A percentile compares a stretch with the other conserved stretches of the same genome.
phyloP scores from a whole-genome alignment of 345 rosid genomes.

The Linum trigynum region DNA sequence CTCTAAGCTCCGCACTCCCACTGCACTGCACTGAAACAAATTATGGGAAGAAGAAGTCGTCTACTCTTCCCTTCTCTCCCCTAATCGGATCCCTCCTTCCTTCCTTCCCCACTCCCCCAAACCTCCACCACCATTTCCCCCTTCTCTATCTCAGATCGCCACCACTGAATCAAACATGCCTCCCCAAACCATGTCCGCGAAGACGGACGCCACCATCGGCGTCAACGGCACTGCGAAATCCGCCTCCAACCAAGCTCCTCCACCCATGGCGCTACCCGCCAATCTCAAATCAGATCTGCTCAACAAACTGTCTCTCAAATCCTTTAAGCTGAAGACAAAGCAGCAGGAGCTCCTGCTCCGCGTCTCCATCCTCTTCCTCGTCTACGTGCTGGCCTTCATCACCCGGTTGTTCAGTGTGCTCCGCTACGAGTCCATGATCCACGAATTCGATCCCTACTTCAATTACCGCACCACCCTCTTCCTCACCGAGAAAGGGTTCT shows the following conservation, averaged over 20 bases:
- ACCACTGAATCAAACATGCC: not conserved
- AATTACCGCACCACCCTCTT: conserved; percentile 82
- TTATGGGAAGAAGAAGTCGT: too few relatives aligned
- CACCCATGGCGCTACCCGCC: not conserved
- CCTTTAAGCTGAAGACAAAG: conserved; percentile 67
- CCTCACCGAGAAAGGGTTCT: conserved; percentile 76
- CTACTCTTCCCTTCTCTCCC: too few relatives aligned
- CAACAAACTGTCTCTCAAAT: conserved; percentile 29
- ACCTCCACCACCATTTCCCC: too few relatives aligned
- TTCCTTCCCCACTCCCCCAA: too few relatives aligned
- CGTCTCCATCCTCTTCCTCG: conserved; percentile 68
- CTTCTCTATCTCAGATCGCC: not conserved
- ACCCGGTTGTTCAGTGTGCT: conserved; percentile 86
- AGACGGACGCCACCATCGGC: not conserved
- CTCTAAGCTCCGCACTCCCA: too few relatives aligned
- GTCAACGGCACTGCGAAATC: conserved; percentile 9
- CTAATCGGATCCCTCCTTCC: too few relatives aligned
- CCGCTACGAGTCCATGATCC: conserved; percentile 97
- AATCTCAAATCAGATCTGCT: conserved; percentile 41
- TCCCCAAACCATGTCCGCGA: not conserved
- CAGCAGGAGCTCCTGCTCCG: conserved; percentile 92
- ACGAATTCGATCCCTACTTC: conserved; percentile 96
- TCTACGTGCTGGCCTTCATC: conserved; percentile 77
- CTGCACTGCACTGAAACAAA: too few relatives aligned
- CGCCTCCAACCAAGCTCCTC: conserved; percentile 1